Percentiles rank a stretch among this genome's conserved stretches.
Conservation (phyloP, 352 stramenopile species). For the Thraustochytrium striatum region DNA sequence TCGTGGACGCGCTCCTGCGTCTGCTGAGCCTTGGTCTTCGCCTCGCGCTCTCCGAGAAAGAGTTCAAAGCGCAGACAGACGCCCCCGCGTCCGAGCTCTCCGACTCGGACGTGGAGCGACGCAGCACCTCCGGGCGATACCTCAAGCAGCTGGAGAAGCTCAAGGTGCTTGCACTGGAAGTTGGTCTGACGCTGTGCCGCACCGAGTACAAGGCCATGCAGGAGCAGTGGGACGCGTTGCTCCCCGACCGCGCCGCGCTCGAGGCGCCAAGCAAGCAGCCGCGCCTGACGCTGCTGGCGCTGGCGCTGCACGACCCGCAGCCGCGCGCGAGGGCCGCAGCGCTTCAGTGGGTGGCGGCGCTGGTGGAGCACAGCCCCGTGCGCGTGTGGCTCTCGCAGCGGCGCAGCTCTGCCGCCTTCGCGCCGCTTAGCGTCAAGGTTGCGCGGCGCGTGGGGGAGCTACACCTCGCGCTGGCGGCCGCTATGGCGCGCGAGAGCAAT, state of each 20-base stretch:
- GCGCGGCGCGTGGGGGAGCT: constrained; percentile 13
- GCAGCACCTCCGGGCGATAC: not conserved
- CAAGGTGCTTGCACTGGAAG: not conserved
- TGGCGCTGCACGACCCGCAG: constrained; percentile 22
- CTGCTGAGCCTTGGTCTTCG: not conserved
- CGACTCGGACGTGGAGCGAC: constrained; percentile 34
- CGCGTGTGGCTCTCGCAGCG: constrained; percentile 39
- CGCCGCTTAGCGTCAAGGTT: constrained; percentile 31
- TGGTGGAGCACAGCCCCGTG: constrained; percentile 4
- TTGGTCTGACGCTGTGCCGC: not conserved
- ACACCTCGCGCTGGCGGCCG: not conserved
- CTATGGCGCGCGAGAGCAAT: not conserved
- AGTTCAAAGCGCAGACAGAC: not conserved
- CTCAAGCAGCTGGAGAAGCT: constrained; percentile 44
- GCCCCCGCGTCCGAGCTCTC: constrained; percentile 27
- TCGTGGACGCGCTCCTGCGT: not conserved
- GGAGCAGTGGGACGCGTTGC: constrained; percentile 7
- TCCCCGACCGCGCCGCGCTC: constrained; percentile 2
- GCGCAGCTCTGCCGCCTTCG: not conserved
- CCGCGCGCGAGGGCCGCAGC: not conserved
- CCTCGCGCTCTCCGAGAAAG: not conserved
- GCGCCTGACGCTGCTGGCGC: not conserved
- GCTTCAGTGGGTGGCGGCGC: not conserved
- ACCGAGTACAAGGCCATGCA: constrained; percentile 6
- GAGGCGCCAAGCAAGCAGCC: not conserved